These are phyloP conservation scores for Wickerhamiella galacta DNA, from an alignment of 805 yeast genomes.

Conservation along the genomic window DNA sequence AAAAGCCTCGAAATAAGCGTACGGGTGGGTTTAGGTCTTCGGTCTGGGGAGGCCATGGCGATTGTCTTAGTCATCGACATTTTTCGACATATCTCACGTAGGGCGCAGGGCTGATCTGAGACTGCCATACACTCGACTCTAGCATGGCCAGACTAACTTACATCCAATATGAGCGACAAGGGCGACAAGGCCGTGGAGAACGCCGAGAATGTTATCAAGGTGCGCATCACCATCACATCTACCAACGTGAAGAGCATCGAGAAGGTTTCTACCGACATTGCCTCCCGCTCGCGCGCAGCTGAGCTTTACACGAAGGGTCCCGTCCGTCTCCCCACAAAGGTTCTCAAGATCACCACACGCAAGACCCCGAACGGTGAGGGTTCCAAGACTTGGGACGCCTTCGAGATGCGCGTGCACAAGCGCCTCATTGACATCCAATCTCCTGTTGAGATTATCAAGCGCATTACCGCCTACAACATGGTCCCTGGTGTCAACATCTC, in stretches of 20 bases:
- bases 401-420: slow-evolving; percentile 99
- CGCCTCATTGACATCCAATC: slow-evolving; percentile 97
- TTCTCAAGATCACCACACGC: slow-evolving; percentile 95
- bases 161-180: slow-evolving; percentile 27
- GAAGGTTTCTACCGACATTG: slow-evolving; percentile 81
- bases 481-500: slow-evolving; percentile 97
- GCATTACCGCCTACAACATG: slow-evolving; percentile 92
- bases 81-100: too few species aligned
- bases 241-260: slow-evolving; percentile 97
- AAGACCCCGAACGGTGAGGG: slow-evolving; percentile 99
- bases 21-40: too few species aligned
- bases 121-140: background rate
- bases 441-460: slow-evolving; percentile 83
- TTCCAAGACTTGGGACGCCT: slow-evolving; percentile 99
- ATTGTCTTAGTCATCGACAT: too few species aligned
- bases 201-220: slow-evolving; percentile 78
- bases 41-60: too few species aligned
- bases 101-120: slow-evolving; percentile 6
- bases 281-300: slow-evolving; percentile 70
- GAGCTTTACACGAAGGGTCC: slow-evolving; percentile 89
- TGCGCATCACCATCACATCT: slow-evolving; percentile 97
- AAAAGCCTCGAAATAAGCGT: too few species aligned
- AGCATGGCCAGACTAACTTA: background rate
- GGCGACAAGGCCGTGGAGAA: slow-evolving; percentile 65
- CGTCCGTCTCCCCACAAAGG: slow-evolving; percentile 99